Conservation (phyloP, 768 basidiomycete species). For the Boletus eberwhitei region DNA sequence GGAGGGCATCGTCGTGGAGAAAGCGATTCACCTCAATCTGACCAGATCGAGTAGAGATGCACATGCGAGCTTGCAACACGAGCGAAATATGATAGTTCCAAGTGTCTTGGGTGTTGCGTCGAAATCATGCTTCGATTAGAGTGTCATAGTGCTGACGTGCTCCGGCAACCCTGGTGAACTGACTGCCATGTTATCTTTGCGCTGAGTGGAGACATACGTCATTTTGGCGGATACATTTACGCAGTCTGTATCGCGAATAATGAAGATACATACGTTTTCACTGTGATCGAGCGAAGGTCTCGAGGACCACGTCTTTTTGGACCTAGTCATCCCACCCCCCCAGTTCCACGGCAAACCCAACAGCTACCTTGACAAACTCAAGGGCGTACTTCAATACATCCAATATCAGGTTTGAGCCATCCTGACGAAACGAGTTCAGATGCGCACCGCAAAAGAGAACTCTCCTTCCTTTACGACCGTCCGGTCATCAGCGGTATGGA, state of each 20-base stretch:
- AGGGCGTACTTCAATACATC: constrained; percentile 39
- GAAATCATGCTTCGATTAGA: not conserved
- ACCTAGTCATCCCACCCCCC: constrained; percentile 19
- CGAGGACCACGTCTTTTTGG: not conserved
- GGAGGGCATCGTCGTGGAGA: not conserved
- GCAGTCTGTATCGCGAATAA: not conserved
- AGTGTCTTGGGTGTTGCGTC: not conserved
- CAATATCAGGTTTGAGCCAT: not conserved
- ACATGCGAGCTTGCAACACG: not conserved
- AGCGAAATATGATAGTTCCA: not conserved
- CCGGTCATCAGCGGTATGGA: constrained; percentile 33
- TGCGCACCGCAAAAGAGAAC: constrained; percentile 38
- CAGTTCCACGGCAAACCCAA: constrained; percentile 57
- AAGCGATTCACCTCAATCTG: not conserved
- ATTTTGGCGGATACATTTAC: not conserved
- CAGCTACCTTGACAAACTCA: constrained; percentile 58
- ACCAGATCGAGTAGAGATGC: not conserved
- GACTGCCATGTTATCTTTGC: not conserved
- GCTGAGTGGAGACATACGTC: too few relatives aligned
- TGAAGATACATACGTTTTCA: too few relatives aligned
- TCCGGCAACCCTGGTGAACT: not conserved
- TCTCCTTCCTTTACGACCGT: constrained; percentile 34
- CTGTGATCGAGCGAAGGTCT: not conserved
- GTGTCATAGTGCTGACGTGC: not conserved
- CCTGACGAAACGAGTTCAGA: not conserved